Evolutionary conservation across 2,329 filamentous ascomycete genomes (phyloP).

Genomic region (Fusarium torreyae): DNA sequence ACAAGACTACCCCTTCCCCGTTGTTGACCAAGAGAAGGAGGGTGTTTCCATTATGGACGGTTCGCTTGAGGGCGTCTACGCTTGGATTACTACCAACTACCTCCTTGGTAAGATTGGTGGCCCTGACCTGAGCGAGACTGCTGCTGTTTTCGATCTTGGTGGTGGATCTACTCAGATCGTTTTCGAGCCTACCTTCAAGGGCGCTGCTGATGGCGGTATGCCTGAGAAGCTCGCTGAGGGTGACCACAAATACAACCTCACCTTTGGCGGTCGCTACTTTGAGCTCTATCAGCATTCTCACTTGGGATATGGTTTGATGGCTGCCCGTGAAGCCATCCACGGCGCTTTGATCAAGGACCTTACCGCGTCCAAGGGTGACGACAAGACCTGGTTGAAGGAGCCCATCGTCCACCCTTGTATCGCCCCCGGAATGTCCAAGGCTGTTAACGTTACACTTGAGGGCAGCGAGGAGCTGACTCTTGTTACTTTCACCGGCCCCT

Average conservation of each 20-base stretch:
- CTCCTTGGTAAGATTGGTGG: slow-evolving; percentile 97
- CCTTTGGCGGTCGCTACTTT: slow-evolving; percentile 92
- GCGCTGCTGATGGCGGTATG: slow-evolving; percentile 80
- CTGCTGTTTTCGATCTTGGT: slow-evolving; percentile 95
- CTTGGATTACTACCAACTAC: slow-evolving; percentile 99
- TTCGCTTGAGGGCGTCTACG: slow-evolving; percentile 96
- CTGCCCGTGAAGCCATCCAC: slow-evolving; percentile 90
- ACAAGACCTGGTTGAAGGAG: slow-evolving; percentile 77
- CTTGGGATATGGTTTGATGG: slow-evolving; percentile 96
- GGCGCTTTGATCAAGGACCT: slow-evolving; percentile 80
- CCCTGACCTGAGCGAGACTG: slow-evolving; percentile 89
- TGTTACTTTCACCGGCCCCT: slow-evolving; percentile 91
- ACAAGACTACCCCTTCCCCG: slow-evolving; percentile 92
- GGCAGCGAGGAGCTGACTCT: slow-evolving; percentile 70
- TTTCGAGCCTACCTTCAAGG: slow-evolving; percentile 94
- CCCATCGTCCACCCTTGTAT: slow-evolving; percentile 90
- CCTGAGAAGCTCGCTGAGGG: slow-evolving; percentile 88
- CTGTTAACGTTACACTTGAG: slow-evolving; percentile 80
- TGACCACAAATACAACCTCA: slow-evolving; percentile 94
- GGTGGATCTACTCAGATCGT: slow-evolving; percentile 99
- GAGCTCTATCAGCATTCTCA: slow-evolving; percentile 98
- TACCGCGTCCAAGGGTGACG: slow-evolving; percentile 72
- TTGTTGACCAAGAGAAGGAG: slow-evolving; percentile 86
- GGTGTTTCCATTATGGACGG: slow-evolving; percentile 98
- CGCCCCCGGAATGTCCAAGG: slow-evolving; percentile 81